These are phyloP conservation scores for Puccinia horiana DNA, from an alignment of 1,284 basidiomycete genomes.

Conservation along the genomic window DNA sequence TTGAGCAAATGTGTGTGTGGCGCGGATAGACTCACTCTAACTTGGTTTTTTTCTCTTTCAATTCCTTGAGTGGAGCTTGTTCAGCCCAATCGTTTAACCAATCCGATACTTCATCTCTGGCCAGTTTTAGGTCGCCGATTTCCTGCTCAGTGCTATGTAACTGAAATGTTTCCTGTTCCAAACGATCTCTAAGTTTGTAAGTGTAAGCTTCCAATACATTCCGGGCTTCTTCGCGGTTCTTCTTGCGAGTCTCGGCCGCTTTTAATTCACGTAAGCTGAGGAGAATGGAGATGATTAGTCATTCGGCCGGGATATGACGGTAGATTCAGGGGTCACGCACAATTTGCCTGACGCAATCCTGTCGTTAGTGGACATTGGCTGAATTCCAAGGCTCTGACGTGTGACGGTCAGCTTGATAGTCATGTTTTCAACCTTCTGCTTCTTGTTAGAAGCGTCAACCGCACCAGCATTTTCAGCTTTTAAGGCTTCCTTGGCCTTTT, in stretches of 20 bases:
- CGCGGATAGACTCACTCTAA: slow-evolving; percentile 70
- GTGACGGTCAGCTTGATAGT: slow-evolving; percentile 35
- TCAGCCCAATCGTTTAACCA: slow-evolving; percentile 91
- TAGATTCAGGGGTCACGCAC: slow-evolving; percentile 12
- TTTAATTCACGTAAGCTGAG: slow-evolving; percentile 76
- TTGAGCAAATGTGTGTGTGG: neutral
- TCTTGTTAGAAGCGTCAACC: slow-evolving; percentile 23
- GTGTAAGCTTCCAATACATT: slow-evolving; percentile 90
- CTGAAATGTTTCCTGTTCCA: slow-evolving; percentile 72
- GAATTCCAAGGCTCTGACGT: slow-evolving; percentile 33
- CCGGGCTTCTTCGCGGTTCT: slow-evolving; percentile 79
- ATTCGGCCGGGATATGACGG: neutral
- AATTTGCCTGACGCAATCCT: slow-evolving; percentile 48
- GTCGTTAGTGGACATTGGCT: slow-evolving; percentile 42
- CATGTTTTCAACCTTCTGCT: slow-evolving; percentile 25
- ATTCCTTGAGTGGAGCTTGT: slow-evolving; percentile 71
- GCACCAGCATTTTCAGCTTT: slow-evolving; percentile 38
- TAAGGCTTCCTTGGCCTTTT: slow-evolving; percentile 57
- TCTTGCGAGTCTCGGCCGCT: slow-evolving; percentile 73
- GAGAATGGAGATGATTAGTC: neutral
- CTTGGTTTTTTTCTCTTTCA: slow-evolving; percentile 71
- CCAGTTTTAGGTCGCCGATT: slow-evolving; percentile 67
- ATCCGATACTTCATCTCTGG: slow-evolving; percentile 70
- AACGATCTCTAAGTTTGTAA: slow-evolving; percentile 81
- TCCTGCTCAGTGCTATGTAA: slow-evolving; percentile 76